Evolutionary conservation across 768 basidiomycete species (phyloP).

Genomic region (Pulveroboletus frians): DNA sequence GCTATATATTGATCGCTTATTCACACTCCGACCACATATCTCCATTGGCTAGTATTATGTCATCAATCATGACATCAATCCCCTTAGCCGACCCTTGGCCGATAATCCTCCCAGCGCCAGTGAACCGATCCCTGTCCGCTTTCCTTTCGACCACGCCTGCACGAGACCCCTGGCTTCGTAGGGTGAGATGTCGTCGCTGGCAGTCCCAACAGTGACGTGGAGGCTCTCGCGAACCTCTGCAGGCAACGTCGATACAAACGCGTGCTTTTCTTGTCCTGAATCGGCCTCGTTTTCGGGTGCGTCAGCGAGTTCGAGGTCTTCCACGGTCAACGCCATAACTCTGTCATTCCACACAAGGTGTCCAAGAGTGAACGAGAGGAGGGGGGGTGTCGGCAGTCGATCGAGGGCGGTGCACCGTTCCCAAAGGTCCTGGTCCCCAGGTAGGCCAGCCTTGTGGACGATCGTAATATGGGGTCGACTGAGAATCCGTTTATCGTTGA

Average conservation of each 20-base stretch:
- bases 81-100: slow-evolving; percentile 30
- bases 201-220: slow-evolving; percentile 88
- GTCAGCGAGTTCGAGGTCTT: slow-evolving; percentile 42
- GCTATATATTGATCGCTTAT: too few relatives aligned
- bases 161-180: slow-evolving; percentile 72
- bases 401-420: slow-evolving; percentile 21
- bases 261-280: slow-evolving; percentile 34
- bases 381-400: slow-evolving; percentile 35
- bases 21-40: too few relatives aligned
- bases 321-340: slow-evolving; percentile 77
- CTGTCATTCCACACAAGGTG: slow-evolving; percentile 69
- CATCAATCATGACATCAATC: slow-evolving; percentile 12
- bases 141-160: slow-evolving; percentile 42
- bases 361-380: slow-evolving; percentile 58
- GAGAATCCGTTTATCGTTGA: slow-evolving; percentile 43
- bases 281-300: slow-evolving; percentile 28
- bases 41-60: slow-evolving; percentile 1
- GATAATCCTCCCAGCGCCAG: slow-evolving; percentile 27
- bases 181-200: slow-evolving; percentile 42
- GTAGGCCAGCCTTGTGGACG: slow-evolving; percentile 59
- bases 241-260: slow-evolving; percentile 46
- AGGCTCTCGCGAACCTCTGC: slow-evolving; percentile 45
- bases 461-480: slow-evolving; percentile 80
- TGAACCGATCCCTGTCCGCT: slow-evolving; percentile 24
- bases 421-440: slow-evolving; percentile 41